Evolutionary conservation across 2,329 filamentous ascomycete genomes (phyloP).

Genomic region (Neonectria hederae): DNA sequence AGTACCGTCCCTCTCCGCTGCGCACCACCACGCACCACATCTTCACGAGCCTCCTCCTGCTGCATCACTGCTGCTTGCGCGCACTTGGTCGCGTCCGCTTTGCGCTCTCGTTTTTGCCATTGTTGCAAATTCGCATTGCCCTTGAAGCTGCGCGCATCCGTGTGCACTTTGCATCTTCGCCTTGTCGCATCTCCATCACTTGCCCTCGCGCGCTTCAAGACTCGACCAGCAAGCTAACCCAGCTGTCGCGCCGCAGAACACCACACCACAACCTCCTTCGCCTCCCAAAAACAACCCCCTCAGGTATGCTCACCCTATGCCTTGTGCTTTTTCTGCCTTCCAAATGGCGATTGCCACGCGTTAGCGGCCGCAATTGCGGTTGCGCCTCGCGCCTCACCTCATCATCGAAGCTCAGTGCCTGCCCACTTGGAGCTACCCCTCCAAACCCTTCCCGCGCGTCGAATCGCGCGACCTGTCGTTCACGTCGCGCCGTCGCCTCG

Average conservation of each 20-base stretch:
- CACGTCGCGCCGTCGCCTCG: not conserved
- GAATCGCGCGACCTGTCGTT: not conserved
- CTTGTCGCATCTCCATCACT: constrained; percentile 28
- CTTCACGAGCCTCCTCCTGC: constrained; percentile 52
- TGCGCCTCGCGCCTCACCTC: constrained; percentile 39
- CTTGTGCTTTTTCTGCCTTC: constrained; percentile 27
- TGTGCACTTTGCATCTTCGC: constrained; percentile 26
- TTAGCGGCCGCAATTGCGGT: constrained; percentile 42
- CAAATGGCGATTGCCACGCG: constrained; percentile 29
- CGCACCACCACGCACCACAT: constrained; percentile 43
- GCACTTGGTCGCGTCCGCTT: constrained; percentile 24
- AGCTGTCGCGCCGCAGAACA: constrained; percentile 44
- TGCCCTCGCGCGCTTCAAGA: constrained; percentile 24
- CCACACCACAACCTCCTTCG: constrained; percentile 29
- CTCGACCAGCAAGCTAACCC: constrained; percentile 39
- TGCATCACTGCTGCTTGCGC: constrained; percentile 28
- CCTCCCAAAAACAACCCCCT: constrained; percentile 21
- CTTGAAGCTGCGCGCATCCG: constrained; percentile 35
- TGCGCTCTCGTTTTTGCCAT: constrained; percentile 35
- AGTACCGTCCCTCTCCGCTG: constrained; percentile 55
- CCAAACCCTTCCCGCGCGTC: constrained; percentile 15
- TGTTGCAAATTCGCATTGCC: constrained; percentile 25
- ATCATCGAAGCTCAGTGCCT: constrained; percentile 28
- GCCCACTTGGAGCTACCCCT: constrained; percentile 39
- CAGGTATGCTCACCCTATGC: constrained; percentile 36